Evolutionary conservation across 1,139 yeast species (phyloP).

Genomic region (Pneumocystis oryctolagi): DNA sequence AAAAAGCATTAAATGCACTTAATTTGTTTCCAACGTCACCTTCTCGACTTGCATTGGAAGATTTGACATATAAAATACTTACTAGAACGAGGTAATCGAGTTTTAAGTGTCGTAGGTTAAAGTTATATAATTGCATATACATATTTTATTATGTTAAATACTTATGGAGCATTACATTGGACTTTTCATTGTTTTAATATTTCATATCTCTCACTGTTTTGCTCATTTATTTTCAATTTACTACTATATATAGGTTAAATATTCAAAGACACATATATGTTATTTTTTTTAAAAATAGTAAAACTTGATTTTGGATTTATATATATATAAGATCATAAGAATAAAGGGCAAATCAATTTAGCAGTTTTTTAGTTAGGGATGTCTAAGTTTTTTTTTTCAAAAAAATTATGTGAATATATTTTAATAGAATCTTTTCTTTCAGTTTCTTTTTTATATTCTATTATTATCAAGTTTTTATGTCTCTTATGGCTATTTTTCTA

Average conservation of each 20-base stretch:
- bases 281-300: background rate
- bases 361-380: no score
- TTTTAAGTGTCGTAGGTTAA: background rate
- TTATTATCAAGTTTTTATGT: no score
- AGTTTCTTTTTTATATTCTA: no score
- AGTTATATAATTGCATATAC: background rate
- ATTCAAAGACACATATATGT: background rate
- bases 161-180: background rate
- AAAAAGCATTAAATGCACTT: slow-evolving; percentile 57
- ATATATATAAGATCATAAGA: background rate
- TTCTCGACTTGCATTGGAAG: slow-evolving; percentile 74
- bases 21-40: slow-evolving; percentile 66
- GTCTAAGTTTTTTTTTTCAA: no score
- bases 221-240: background rate
- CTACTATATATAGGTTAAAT: background rate
- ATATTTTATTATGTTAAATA: background rate
- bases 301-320: background rate
- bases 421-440: no score
- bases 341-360: no score
- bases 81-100: slow-evolving; percentile 50
- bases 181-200: background rate
- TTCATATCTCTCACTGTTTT: background rate
- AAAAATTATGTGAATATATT: background rate
- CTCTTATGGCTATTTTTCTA: background rate
- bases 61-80: slow-evolving; percentile 67